phyloP scores from a whole-genome alignment of 805 yeast genomes.

The Monosporozyma aerobia region DNA sequence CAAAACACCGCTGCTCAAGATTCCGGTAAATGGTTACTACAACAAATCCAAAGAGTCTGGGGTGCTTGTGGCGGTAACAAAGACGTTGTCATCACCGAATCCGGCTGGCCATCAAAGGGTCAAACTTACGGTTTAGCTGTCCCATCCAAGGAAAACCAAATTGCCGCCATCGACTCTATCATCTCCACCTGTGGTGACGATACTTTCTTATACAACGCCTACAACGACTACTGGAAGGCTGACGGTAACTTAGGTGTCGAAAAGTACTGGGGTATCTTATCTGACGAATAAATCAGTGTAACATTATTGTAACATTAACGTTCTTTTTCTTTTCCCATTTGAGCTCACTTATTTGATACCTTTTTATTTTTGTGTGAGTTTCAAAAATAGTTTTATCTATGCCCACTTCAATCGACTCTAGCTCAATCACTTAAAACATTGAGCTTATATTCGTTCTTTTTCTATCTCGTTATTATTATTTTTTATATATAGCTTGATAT shows the following conservation, averaged over 20 bases:
- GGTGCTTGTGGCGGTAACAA: conserved; percentile 71
- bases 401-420: background rate
- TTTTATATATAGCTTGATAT: background rate
- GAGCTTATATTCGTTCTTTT: background rate
- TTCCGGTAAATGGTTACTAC: conserved; percentile 85
- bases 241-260: conserved; percentile 66
- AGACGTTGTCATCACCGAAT: conserved; percentile 72
- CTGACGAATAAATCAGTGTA: conserved; percentile 9
- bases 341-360: background rate
- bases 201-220: conserved; percentile 72
- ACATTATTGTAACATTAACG: background rate
- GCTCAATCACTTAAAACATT: background rate
- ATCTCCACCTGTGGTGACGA: conserved; percentile 54
- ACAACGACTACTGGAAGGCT: conserved; percentile 80
- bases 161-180: conserved; percentile 62
- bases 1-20: conserved; percentile 64
- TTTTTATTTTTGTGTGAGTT: background rate
- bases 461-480: background rate
- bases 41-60: conserved; percentile 86
- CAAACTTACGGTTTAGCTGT: conserved; percentile 70
- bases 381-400: background rate
- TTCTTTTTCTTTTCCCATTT: background rate
- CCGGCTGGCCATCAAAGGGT: conserved; percentile 98
- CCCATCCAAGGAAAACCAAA: conserved; percentile 69
- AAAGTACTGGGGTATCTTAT: conserved; percentile 76